Evolutionary conservation across 176 grass and related monocot species (phyloP), one percentile per base, ranked within the genome.

Genomic region (Carex cristatella): DNA sequence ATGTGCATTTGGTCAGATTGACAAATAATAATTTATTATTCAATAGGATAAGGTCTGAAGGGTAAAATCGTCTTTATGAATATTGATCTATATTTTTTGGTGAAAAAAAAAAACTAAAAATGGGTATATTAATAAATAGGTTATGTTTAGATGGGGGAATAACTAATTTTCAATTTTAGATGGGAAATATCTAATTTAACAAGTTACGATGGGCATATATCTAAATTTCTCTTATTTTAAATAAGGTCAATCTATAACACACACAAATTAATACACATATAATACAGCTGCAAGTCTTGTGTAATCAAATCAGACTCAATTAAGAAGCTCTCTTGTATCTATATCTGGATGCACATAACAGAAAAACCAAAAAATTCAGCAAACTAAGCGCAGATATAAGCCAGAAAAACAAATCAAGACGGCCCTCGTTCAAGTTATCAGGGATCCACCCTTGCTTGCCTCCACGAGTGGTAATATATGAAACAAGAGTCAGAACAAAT

Each of bases 391-490:
- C 94, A 64, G 89, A 84, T 83, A 97, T 86, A 65, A 97, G 89
- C 89, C 87, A 97, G 87, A 97, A 97, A 87, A 94, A 97, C n/a
- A 87, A 86, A 70, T 94, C 94, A 3, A 97, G 90, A 78, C 92
- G 92, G 51, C 94, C 94, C 87, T 97, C 89, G 9, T 97, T 97
- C 65, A 97, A 81, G 30, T 92, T 92, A 85, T 94, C 92, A 4
- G 92, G 94, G 56, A 97, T 97, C 94, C 94, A 94, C 63, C 94
- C 94, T 44, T 83, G 80, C 74, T 87, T 46, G 18, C 92, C 90
- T 83, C 89, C 90, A 51, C 65, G 72, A 61, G 90, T 93, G 4
- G 94, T 97, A 79, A 93, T 49, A 65, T 88, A 86, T 2, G 92
- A 85, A 35, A 97, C 92, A 7, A 90, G 5, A 0, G 89, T 93